Evolutionary conservation across 208 protist species (phyloP).

Genomic region (Crithidia acanthocephali): DNA sequence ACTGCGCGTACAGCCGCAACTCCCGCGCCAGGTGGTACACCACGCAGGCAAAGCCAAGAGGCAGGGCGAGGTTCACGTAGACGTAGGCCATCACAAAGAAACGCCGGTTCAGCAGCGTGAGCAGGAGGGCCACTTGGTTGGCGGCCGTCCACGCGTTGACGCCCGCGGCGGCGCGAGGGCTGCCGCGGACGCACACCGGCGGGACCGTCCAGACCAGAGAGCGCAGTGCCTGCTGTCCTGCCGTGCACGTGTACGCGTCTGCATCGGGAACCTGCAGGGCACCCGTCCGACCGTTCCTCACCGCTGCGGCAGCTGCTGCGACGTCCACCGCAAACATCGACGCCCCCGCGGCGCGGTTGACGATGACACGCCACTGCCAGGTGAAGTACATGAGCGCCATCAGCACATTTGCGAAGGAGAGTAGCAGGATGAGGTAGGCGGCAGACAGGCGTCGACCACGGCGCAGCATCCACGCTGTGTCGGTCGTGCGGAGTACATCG

Average conservation of each 20-base stretch:
- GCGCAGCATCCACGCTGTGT: neutral
- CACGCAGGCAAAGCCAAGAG: conserved; percentile 10
- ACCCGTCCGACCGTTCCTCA: too few species aligned
- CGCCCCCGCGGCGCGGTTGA: conserved; percentile 5
- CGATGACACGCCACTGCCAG: conserved; percentile 24
- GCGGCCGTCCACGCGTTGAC: conserved; percentile 4
- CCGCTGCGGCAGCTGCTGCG: neutral
- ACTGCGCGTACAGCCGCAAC: conserved; percentile 10
- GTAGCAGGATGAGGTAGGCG: conserved; percentile 16
- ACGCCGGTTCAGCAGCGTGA: conserved; percentile 23
- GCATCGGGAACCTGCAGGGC: neutral
- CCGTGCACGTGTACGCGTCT: conserved; percentile 15
- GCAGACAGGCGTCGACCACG: neutral
- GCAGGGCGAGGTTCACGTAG: conserved; percentile 29
- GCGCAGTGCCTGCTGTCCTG: neutral
- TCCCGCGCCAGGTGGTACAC: conserved; percentile 14
- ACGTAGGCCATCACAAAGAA: conserved; percentile 25
- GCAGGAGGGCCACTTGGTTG: conserved; percentile 26
- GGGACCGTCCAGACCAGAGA: conserved; percentile 10
- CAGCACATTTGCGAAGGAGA: conserved; percentile 11
- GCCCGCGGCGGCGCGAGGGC: neutral
- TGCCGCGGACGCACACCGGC: conserved; percentile 1
- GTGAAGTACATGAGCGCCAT: conserved; percentile 23
- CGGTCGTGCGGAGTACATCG: neutral
- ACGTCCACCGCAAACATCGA: conserved; percentile 25